Evolutionary conservation across 2,329 filamentous ascomycete species (phyloP), one percentile per base, ranked within the genome.

Genomic region (Tolypocladium tundrense): DNA sequence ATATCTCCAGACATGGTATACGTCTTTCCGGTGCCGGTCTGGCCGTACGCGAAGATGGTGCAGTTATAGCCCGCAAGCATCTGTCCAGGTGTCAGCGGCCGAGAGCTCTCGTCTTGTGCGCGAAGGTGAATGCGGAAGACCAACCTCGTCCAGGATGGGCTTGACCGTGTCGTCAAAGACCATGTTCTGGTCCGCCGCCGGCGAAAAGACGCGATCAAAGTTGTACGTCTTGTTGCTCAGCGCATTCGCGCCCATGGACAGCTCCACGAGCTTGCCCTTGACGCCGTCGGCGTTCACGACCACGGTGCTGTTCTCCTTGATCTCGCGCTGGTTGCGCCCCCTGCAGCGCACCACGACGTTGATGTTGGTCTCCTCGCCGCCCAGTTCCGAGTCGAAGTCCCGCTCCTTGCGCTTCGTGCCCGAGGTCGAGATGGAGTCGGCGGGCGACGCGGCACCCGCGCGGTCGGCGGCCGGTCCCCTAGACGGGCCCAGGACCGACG

Each of bases 1-100:
- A 99, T 97, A 72, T 99, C 93, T 57, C 94, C 94, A 0, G 93
- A 96, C 94, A 99, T 99, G 31, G 94, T 99, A 73, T 99, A 99
- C 16, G 94, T 99, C 73, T 99, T 99, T 66, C 94, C 94, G 0
- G 94, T 99, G 51, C 94, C 94, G 0, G 94, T 99, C 72, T 99
- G 94, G 33, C 94, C 94, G 71, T 99, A 99, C 40, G 94, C 94
- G 67, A 99, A 99, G 60, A 99, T 96, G 6, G 94, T 99, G 75
- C 94, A 99, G 72, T 99, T 99, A 76, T 90, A 97, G 56, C 94
- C 94, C 31, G 86, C 83, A 48, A 99, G 82, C 80, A 97, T 96
- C 91, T 96, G 64, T 19, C 6, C 27, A 58, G 27, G 56, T 50
- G 54, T 65, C 42, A 56, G 54, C 58, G 41, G n/a, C 9, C 31